Base-by-base conservation (phyloP, 371 early-diverging fungal species). In the Entomophthora muscae region DNA sequence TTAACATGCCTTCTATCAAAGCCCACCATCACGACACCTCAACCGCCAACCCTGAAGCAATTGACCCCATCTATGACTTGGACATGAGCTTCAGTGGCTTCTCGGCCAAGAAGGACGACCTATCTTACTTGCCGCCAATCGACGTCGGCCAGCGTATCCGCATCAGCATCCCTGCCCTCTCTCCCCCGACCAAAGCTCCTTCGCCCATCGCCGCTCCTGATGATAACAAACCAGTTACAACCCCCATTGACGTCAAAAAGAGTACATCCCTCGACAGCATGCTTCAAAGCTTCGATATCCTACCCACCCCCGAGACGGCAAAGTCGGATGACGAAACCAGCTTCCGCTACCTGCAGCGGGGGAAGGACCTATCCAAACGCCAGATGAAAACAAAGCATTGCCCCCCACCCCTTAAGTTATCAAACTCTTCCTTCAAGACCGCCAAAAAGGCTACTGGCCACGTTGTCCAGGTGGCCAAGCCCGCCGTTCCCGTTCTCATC, bases 311-410 rank as follows among this genome's bases (percentile, higher is more conserved):
- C n/a, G n/a, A n/a, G n/a, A n/a, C n/a, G n/a, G n/a, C n/a, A n/a
- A n/a, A n/a, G n/a, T n/a, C n/a, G n/a, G 55, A 55, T 21, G 28
- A 55, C 5, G 55, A 55, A 10, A 24, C 55, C 24, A 27, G 28
- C 28, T 24, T 55, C 28, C 24, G 55, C 12, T 27, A 24, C 10
- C 22, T n/a, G 26, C 28, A 55, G 7, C 55, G 22, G 7, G 28
- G 28, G 7, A 55, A 55, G 26, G 55, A 55, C 21, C 55, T 55
- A 3, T 24, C 22, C 10, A 27, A 27, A 24, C 55, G 55, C 3
- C 55, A 55, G 55, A 55, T 55, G 55, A 55, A 55, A 21, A 55
- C 55, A n/a, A 55, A 55, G 55, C 28, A 27, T 55, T 55, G 55
- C 28, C 55, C 55, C 10, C 55, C 55, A 26, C 55, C 55, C 12